A percentile compares a stretch with the other conserved stretches of the same genome.
phyloP scores from a whole-genome alignment of 139 green algal genomes.

The Closterium sp. region DNA sequence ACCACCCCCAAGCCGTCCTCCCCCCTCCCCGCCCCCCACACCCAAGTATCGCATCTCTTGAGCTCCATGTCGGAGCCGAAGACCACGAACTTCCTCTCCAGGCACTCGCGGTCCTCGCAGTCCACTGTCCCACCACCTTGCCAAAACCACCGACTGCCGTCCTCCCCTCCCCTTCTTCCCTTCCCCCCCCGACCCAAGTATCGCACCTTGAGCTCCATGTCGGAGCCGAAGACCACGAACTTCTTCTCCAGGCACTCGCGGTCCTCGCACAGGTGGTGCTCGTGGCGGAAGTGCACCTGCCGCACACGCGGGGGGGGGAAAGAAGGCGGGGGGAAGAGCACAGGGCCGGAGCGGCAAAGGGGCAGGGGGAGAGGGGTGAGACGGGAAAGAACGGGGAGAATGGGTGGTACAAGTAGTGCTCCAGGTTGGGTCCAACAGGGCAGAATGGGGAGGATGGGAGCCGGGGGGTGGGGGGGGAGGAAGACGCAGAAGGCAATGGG shows the following conservation, averaged over 20 bases:
- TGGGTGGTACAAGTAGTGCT: too few relatives aligned
- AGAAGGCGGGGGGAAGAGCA: not conserved
- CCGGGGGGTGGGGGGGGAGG: not conserved
- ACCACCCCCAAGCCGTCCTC: too few relatives aligned
- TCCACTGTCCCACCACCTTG: too few relatives aligned
- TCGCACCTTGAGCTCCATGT: conserved; percentile 72
- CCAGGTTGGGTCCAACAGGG: too few relatives aligned
- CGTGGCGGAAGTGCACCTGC: conserved; percentile 76
- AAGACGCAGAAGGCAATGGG: too few relatives aligned
- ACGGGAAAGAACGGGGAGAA: not conserved
- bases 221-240: conserved; percentile 85
- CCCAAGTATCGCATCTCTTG: too few relatives aligned
- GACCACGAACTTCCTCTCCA: conserved; percentile 87
- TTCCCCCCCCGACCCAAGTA: too few relatives aligned
- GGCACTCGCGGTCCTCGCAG: conserved; percentile 77
- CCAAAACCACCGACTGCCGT: too few relatives aligned
- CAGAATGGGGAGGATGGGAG: not conserved
- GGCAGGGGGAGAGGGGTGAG: not conserved
- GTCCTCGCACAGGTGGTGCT: conserved; percentile 83
- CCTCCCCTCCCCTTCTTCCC: too few relatives aligned
- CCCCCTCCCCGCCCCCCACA: too few relatives aligned
- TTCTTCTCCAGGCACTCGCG: conserved; percentile 78
- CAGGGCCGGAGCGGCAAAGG: not conserved
- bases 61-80: conserved; percentile 80
- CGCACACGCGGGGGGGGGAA: not conserved